A percentile compares a stretch with the other conserved stretches of the same genome.
Evolutionary conservation across 139 green algal genomes (phyloP).

Genomic region (Coelastrella sp.): DNA sequence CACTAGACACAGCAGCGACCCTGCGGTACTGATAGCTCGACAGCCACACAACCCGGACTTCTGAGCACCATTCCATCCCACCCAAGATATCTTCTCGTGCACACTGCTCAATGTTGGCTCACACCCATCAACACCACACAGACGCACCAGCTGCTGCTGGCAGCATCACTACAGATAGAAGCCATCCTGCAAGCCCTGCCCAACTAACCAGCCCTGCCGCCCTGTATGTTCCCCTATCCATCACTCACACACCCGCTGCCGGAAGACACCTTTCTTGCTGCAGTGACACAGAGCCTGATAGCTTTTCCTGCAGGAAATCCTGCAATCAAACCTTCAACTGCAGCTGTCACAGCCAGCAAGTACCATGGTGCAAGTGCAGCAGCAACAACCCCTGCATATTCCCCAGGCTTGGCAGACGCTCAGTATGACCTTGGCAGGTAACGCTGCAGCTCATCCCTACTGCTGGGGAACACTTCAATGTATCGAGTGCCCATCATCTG

Average conservation of each 20-base stretch:
- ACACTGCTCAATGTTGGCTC: neutral
- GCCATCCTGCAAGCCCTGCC: neutral
- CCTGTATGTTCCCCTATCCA: too few species aligned
- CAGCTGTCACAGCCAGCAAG: neutral
- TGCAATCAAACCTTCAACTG: neutral
- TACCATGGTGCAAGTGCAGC: neutral
- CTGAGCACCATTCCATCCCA: too few species aligned
- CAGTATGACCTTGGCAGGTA: conserved; percentile 41
- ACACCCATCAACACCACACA: neutral
- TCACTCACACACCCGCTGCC: too few species aligned
- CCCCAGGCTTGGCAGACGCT: neutral
- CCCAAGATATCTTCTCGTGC: too few species aligned
- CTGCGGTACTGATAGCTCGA: neutral
- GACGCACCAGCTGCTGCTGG: neutral
- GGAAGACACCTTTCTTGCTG: too few species aligned
- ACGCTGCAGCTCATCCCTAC: conserved; percentile 62
- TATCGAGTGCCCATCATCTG: conserved; percentile 90
- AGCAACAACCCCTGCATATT: neutral
- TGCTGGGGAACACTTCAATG: conserved; percentile 86
- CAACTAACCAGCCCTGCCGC: neutral
- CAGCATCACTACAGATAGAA: neutral
- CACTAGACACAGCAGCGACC: neutral
- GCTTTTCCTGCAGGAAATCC: too few species aligned
- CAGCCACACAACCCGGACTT: too few species aligned
- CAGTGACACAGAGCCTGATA: too few species aligned